Base-by-base conservation (phyloP, 208 protist genomes). In the Leishmania tropica region DNA sequence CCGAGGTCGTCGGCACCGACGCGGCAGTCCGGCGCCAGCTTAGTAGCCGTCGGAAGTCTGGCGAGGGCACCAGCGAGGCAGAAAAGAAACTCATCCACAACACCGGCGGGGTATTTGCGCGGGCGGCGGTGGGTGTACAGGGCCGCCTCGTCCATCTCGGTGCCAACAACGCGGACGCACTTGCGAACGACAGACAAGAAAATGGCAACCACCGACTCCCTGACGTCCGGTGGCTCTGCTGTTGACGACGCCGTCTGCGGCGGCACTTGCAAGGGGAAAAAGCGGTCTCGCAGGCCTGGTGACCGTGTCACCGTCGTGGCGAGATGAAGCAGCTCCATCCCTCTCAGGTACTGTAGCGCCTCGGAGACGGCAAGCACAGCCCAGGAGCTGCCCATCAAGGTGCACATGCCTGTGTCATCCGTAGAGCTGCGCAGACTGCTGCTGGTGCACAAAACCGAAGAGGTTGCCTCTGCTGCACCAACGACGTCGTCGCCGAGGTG, bases 61-160 rank as follows among this genome's bases (percentile, higher is more conserved):
- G 75, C 78, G 28, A 94, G 77, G 7, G 89, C 87, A 56, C 92
- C 91, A 24, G 95, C 90, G 1, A 89, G 76, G 74, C 83, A 91
- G 51, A 91, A 87, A 28, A 97, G 78, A 79, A 91, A 96, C 78
- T 89, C 88, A 81, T 97, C 95, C 48, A 96, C 88, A 8, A 95
- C 88, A 53, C 84, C 81, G n/a, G 85, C 76, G 3, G 89, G 81
- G 62, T 82, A 87, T n/a, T 77, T 79, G 51, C 89, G 83, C 42
- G 88, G 79, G 51, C 74, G 73, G 75, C 85, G 87, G 64, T 80
- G 60, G 1, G 83, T 91, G 85, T 93, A 96, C 17, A 97, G 83
- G 56, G 92, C 86, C 79, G 92, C 92, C 5, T 75, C 76, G 7
- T 48, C n/a, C 89, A 96, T 91, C 65, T 90, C 81, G 0, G 88